phyloP scores from a whole-genome alignment of 495 filamentous ascomycete species.

The Trypethelium eluteriae region DNA sequence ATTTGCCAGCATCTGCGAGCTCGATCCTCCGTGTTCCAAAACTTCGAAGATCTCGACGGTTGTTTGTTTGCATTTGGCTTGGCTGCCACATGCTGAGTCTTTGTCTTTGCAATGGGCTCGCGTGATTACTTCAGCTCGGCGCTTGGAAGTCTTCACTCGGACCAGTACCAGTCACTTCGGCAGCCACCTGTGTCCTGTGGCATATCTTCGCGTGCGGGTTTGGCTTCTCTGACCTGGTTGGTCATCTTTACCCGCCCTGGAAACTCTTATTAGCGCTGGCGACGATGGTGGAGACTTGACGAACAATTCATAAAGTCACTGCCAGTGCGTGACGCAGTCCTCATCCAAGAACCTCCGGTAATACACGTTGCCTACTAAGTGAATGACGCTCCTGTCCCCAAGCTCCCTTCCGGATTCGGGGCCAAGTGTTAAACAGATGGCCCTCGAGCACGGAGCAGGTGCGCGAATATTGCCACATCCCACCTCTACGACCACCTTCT shows the following conservation, averaged over 20 bases:
- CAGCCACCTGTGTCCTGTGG: not conserved
- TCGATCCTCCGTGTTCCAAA: not conserved
- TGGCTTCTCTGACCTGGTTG: no score
- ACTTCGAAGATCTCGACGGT: not conserved
- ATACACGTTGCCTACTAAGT: no score
- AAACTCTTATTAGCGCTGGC: not conserved
- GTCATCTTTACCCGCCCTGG: not conserved
- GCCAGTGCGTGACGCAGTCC: not conserved
- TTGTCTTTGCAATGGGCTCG: not conserved
- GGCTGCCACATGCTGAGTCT: not conserved
- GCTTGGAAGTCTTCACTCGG: not conserved
- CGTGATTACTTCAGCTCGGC: not conserved
- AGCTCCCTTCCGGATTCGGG: no score
- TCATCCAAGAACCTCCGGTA: not conserved
- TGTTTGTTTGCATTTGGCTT: not conserved
- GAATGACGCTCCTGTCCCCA: no score
- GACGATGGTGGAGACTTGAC: not conserved
- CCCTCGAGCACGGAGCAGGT: not conserved
- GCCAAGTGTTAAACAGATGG: no score
- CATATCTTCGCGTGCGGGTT: not conserved
- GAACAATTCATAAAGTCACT: not conserved
- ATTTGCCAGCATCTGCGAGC: not conserved
- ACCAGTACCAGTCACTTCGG: not conserved
- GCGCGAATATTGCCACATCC: not conserved
- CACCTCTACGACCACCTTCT: not conserved